Conservation (phyloP, 495 filamentous ascomycete genomes). For the Penicillium pulvis region DNA sequence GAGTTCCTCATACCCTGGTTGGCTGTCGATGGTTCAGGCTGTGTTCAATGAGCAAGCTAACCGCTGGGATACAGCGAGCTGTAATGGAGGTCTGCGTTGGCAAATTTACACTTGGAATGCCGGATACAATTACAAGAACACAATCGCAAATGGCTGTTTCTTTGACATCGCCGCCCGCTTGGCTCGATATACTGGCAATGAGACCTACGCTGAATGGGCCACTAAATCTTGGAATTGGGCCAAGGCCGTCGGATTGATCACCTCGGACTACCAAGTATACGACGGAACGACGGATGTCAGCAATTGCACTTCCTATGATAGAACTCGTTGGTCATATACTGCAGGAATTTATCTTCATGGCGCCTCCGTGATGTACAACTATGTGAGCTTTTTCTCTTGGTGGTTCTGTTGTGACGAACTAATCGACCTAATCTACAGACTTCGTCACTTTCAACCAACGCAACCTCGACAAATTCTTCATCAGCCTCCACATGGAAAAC, state of each 20-base stretch:
- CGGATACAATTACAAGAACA: slow-evolving; percentile 77
- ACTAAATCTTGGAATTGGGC: slow-evolving; percentile 70
- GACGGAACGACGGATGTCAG: slow-evolving; percentile 58
- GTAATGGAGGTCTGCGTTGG: slow-evolving; percentile 74
- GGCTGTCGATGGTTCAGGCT: slow-evolving; percentile 72
- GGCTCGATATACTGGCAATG: slow-evolving; percentile 71
- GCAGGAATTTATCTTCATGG: slow-evolving; percentile 19
- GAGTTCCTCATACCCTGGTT: slow-evolving; percentile 56
- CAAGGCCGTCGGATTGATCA: slow-evolving; percentile 57
- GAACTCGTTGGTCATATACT: slow-evolving; percentile 19
- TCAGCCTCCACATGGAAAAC: slow-evolving; percentile 45
- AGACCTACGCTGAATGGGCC: slow-evolving; percentile 73
- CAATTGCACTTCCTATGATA: slow-evolving; percentile 30
- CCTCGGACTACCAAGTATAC: slow-evolving; percentile 55
- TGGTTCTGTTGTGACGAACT: background rate
- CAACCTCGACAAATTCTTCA: slow-evolving; percentile 41
- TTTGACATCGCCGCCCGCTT: slow-evolving; percentile 75
- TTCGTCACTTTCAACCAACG: slow-evolving; percentile 35
- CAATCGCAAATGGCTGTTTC: slow-evolving; percentile 74
- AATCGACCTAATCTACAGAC: slow-evolving; percentile 4
- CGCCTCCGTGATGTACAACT: slow-evolving; percentile 26
- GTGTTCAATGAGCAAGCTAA: slow-evolving; percentile 69
- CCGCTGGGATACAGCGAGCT: slow-evolving; percentile 68
- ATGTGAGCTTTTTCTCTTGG: slow-evolving; percentile 7
- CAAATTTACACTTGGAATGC: slow-evolving; percentile 75